Evolutionary conservation across 352 stramenopile genomes (phyloP).

Genomic region (Plasmopara halstedii): DNA sequence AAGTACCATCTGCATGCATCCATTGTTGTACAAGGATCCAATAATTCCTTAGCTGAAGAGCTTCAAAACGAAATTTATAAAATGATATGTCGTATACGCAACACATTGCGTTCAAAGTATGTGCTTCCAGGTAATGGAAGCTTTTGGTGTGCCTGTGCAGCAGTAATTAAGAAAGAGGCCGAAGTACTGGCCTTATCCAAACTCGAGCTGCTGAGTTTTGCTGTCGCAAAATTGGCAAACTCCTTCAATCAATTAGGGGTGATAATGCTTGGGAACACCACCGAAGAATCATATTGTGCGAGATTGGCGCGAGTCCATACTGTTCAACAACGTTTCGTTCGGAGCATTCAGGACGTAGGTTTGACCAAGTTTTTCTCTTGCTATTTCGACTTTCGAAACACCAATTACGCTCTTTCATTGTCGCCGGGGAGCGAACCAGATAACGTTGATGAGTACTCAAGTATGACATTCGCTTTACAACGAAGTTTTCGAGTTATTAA

Average conservation of each 20-base stretch:
- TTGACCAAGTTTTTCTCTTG: constrained; percentile 16
- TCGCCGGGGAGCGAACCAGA: background rate
- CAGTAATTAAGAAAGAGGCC: constrained; percentile 5
- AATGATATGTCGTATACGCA: constrained; percentile 15
- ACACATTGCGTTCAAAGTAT: constrained; percentile 12
- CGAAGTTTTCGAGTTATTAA: background rate
- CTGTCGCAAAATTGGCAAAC: constrained; percentile 1
- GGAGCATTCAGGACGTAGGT: constrained; percentile 15
- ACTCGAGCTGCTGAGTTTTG: constrained; percentile 8
- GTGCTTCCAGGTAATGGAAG: constrained; percentile 18
- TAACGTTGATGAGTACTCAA: background rate
- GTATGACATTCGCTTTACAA: background rate
- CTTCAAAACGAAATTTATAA: constrained; percentile 8
- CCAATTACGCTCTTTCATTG: constrained; percentile 10
- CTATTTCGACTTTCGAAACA: constrained; percentile 17
- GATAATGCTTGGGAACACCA: constrained; percentile 18
- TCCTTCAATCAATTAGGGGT: constrained; percentile 11
- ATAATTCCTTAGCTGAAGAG: constrained; percentile 13
- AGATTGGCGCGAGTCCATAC: constrained; percentile 6
- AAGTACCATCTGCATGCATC: constrained; percentile 6
- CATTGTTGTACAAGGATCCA: constrained; percentile 17
- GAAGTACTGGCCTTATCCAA: background rate
- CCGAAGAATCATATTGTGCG: constrained; percentile 12
- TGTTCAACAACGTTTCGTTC: constrained; percentile 13
- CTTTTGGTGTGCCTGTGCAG: constrained; percentile 21